Base-by-base conservation (phyloP, 805 yeast genomes). In the Metschnikowia matae region DNA sequence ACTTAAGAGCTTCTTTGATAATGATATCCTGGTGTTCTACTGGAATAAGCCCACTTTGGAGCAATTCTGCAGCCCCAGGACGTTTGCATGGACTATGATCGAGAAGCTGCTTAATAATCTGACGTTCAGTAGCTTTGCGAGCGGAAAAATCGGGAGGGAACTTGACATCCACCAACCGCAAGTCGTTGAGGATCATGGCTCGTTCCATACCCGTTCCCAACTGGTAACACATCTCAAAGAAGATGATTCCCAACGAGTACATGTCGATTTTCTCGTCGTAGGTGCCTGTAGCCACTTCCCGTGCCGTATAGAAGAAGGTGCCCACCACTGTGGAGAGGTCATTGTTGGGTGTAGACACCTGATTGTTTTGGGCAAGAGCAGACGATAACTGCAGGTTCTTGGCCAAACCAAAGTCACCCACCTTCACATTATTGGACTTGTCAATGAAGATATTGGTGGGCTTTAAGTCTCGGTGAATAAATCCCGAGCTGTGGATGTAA, bases 391-490 rank as follows among this genome's bases (percentile, higher is more conserved):
- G 94, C 1, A 88, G 90, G 62, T 85, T 91, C 57, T 91, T 90
- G 0, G 99, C 99, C 51, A 94, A 77, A 0, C 99, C 99, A 68
- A 94, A 94, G 64, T 94, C 99, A 61, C 99, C 99, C 39, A 94
- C 85, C 64, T 94, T 94, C 51, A 94, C 84, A 62, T 92, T 90
- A 57, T 87, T 84, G 1, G 87, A 80, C 56, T 86, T 87, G 66
- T 94, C 99, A 59, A 94, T 90, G 72, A 94, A 94, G 63, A 94
- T 89, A 64, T 94, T 94, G 79, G 88, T 87, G 1, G 99, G 98
- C 65, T 94, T 94, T 59, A 94, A 75, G 64, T 94, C 99, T 51
- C 99, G 77, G 68, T 94, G 99, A 54, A 94, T 91, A 45, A 92
- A 90, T 1, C 97, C 97, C 63, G 89, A 95, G 0, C 89, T 78